Percentiles rank a stretch among this genome's conserved stretches.
phyloP scores from a whole-genome alignment of 2,329 filamentous ascomycete species.

The Fusarium vanettenii region DNA sequence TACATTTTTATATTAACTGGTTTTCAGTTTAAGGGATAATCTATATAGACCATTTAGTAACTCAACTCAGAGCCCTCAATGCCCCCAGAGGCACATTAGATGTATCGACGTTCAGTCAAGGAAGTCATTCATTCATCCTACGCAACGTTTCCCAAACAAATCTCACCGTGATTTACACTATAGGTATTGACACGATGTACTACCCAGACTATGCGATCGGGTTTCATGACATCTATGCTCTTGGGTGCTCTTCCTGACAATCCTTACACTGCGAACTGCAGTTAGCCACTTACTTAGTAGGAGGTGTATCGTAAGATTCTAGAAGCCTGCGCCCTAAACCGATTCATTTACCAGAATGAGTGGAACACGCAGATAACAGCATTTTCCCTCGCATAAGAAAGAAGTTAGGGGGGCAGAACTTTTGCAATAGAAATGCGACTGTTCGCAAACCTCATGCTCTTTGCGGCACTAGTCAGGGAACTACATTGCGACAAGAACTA shows the following conservation, averaged over 20 bases:
- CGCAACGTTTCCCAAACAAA: background rate
- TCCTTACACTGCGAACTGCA: background rate
- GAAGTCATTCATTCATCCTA: background rate
- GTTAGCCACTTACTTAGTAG: background rate
- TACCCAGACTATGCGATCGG: background rate
- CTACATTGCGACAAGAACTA: background rate
- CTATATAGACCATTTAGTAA: fast-evolving
- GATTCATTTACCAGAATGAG: background rate
- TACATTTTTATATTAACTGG: background rate
- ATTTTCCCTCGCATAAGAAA: background rate
- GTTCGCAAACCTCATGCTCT: background rate
- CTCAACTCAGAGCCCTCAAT: background rate
- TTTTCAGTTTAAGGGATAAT: background rate
- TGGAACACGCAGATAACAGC: background rate
- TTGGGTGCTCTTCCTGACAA: background rate
- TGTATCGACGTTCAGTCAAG: background rate
- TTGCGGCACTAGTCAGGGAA: background rate
- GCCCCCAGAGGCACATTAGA: background rate
- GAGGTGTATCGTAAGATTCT: background rate
- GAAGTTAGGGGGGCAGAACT: background rate
- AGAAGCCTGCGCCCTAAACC: background rate
- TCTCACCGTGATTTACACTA: background rate
- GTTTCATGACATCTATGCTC: background rate
- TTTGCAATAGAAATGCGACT: background rate
- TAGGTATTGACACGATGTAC: background rate